Conservation (phyloP, 805 yeast genomes). For the Ogataea corticis region DNA sequence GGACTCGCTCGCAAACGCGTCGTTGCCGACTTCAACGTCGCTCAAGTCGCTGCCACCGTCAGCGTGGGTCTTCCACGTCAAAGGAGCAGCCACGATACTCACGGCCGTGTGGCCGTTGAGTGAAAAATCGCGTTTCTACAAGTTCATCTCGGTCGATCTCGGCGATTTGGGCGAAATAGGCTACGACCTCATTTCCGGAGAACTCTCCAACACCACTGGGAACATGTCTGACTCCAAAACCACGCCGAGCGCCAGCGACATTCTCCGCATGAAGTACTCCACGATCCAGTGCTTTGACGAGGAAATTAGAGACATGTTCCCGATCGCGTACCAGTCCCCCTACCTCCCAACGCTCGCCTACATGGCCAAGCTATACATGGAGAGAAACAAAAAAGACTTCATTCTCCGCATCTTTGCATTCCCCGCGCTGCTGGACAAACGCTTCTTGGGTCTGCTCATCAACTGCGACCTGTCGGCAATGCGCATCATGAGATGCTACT, state of each 20-base stretch:
- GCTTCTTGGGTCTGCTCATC: slow-evolving; percentile 73
- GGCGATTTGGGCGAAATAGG: slow-evolving; percentile 82
- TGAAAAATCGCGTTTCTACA: slow-evolving; percentile 62
- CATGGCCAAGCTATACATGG: slow-evolving; percentile 78
- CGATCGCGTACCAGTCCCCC: slow-evolving; percentile 80
- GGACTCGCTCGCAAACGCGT: slow-evolving; percentile 93
- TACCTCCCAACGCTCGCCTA: slow-evolving; percentile 86
- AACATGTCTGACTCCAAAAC: slow-evolving; percentile 7
- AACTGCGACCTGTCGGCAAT: slow-evolving; percentile 85
- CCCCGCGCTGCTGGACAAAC: slow-evolving; percentile 86
- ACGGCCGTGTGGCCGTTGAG: slow-evolving; percentile 96
- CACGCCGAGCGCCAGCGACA: slow-evolving; percentile 10
- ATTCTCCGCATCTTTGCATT: slow-evolving; percentile 86
- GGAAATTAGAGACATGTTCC: slow-evolving; percentile 81
- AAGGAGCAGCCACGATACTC: slow-evolving; percentile 93
- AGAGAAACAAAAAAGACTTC: slow-evolving; percentile 81
- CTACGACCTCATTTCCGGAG: slow-evolving; percentile 37
- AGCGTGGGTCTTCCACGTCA: slow-evolving; percentile 96
- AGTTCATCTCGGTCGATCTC: slow-evolving; percentile 80
- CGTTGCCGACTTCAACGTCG: slow-evolving; percentile 50
- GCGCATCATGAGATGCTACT: slow-evolving; percentile 88
- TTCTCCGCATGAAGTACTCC: slow-evolving; percentile 41
- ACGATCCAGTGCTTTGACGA: slow-evolving; percentile 81
- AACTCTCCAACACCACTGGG: slow-evolving; percentile 31
- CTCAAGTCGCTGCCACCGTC: slow-evolving; percentile 79